A percentile compares a stretch with the other conserved stretches of the same genome.
Conservation (phyloP, 2,329 filamentous ascomycete genomes). For the Arthrobotrys conoides region DNA sequence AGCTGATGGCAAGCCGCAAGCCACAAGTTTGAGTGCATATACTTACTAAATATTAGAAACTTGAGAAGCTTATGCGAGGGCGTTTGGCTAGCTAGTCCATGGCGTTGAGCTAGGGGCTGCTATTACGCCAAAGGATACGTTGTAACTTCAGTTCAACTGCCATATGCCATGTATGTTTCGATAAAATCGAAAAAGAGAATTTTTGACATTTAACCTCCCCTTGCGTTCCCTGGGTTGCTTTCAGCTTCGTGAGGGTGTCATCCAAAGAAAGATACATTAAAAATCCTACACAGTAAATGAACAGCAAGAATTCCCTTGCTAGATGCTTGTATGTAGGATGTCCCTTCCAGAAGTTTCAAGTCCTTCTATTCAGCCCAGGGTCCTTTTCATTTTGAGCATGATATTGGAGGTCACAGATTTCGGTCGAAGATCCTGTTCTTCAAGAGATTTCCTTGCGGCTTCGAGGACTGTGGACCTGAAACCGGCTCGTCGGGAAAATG, state of each 20-base stretch:
- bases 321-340: conserved; percentile 43
- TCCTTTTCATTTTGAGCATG: conserved; percentile 55
- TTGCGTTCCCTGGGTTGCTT: conserved; percentile 25
- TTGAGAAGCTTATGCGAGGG: conserved; percentile 42
- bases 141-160: conserved; percentile 6
- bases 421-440: conserved; percentile 47
- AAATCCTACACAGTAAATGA: conserved; percentile 23
- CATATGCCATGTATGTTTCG: neutral
- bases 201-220: conserved; percentile 33
- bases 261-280: neutral
- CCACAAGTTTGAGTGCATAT: conserved; percentile 46
- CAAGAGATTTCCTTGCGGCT: conserved; percentile 46
- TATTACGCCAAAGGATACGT: conserved; percentile 30
- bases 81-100: conserved; percentile 28
- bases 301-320: conserved; percentile 6
- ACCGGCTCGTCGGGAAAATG: conserved; percentile 60
- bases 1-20: conserved; percentile 47
- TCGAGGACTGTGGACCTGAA: conserved; percentile 56
- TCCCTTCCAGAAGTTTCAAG: conserved; percentile 58
- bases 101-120: conserved; percentile 33
- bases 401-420: conserved; percentile 30
- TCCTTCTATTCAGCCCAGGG: conserved; percentile 47
- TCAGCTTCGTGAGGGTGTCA: neutral
- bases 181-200: conserved; percentile 17
- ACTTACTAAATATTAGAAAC: conserved; percentile 7